phyloP scores from a whole-genome alignment of 257 asterid species.

The Solanum medicagineum region DNA sequence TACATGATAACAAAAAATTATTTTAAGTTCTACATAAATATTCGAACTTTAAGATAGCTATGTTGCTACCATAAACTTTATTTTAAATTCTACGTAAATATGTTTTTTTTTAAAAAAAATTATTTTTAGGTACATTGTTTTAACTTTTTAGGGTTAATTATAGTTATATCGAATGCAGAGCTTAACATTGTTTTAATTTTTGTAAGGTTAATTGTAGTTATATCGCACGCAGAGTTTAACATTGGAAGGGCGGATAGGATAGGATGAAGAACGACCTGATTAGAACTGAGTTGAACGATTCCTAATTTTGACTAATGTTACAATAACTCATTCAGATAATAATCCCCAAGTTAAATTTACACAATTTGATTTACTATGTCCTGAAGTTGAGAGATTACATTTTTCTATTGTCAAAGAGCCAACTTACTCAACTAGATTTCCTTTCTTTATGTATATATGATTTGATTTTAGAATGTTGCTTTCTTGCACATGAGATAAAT shows the following conservation, averaged over 20 bases:
- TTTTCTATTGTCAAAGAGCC: not conserved
- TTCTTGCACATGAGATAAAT: not conserved
- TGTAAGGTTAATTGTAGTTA: no score
- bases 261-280: not conserved
- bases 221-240: no score
- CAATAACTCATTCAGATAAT: not conserved
- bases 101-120: no score
- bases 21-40: no score
- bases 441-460: not conserved
- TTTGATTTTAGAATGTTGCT: not conserved
- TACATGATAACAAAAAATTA: no score
- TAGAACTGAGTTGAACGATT: not conserved
- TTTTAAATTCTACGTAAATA: no score
- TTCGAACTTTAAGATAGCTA: no score
- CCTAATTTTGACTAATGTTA: not conserved
- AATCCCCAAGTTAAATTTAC: not conserved
- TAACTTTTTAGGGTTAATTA: no score
- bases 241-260: not conserved
- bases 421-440: not conserved
- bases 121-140: no score
- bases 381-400: not conserved
- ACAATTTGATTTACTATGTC: not conserved
- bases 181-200: no score
- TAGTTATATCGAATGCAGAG: no score
- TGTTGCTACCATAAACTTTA: no score